These are phyloP conservation scores for Mortierella sp. DNA, from an alignment of 371 early-diverging fungal species.

Conservation along the genomic window DNA sequence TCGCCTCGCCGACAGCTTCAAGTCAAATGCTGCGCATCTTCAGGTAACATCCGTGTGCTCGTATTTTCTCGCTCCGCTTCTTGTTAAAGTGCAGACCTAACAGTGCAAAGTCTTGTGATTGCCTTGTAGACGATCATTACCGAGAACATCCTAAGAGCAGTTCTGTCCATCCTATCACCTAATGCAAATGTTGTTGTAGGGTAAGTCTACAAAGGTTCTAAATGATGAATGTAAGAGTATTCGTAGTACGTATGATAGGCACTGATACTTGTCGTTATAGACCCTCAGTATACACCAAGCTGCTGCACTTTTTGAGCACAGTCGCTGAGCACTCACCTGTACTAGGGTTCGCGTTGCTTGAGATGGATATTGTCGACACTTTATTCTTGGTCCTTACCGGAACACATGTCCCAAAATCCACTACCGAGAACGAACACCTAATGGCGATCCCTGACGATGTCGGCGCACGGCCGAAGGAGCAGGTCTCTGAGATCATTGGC, in stretches of 20 bases:
- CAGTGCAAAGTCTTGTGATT: not conserved
- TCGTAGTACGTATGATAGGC: not conserved
- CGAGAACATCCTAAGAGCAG: constrained; percentile 52
- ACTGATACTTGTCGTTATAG: constrained; percentile 37
- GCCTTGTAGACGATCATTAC: constrained; percentile 51
- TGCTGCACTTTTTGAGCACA: constrained; percentile 70
- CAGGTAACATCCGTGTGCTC: constrained; percentile 46
- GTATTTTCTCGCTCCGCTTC: not conserved
- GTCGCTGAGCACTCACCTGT: constrained; percentile 71
- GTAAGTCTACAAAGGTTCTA: constrained; percentile 13
- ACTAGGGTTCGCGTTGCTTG: constrained; percentile 65
- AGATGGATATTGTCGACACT: constrained; percentile 64
- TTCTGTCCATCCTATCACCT: constrained; percentile 34
- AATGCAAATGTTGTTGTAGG: constrained; percentile 35
- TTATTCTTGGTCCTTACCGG: constrained; percentile 72
- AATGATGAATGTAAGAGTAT: not conserved
- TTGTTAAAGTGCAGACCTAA: not conserved
- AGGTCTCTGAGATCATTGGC: constrained; percentile 60
- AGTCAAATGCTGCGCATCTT: constrained; percentile 61
- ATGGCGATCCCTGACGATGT: constrained; percentile 50
- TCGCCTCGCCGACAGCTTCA: constrained; percentile 71
- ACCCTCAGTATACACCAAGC: constrained; percentile 65
- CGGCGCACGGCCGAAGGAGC: constrained; percentile 58
- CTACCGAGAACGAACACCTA: constrained; percentile 22
- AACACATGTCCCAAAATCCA: constrained; percentile 27